Conservation (phyloP, 805 yeast genomes). For the Cephaloascus fragrans region DNA sequence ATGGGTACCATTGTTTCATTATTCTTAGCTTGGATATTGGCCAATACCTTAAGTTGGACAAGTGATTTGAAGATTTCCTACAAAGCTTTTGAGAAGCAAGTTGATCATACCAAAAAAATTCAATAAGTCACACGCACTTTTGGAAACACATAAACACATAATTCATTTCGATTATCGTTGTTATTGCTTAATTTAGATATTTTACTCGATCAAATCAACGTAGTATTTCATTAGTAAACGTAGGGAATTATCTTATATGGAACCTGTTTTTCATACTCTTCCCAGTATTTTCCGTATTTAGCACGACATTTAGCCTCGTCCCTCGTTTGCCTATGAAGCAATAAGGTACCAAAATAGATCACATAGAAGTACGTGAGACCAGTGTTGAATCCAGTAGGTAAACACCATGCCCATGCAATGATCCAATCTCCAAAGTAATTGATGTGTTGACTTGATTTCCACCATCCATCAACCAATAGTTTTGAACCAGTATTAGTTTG, state of each 20-base stretch:
- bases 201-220: conserved; percentile 20
- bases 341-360: conserved; percentile 68
- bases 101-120: conserved; percentile 39
- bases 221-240: too few species aligned
- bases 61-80: conserved; percentile 66
- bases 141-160: too few species aligned
- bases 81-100: conserved; percentile 69
- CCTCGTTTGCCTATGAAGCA: conserved; percentile 81
- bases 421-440: conserved; percentile 96
- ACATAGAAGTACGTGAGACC: conserved; percentile 84
- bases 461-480: conserved; percentile 88
- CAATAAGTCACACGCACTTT: too few species aligned
- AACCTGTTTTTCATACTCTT: conserved; percentile 65
- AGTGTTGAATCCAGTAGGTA: conserved; percentile 76
- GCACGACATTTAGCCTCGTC: conserved; percentile 86
- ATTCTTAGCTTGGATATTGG: conserved; percentile 46
- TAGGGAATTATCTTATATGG: conserved; percentile 90
- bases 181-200: neutral
- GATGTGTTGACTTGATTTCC: conserved; percentile 88
- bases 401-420: conserved; percentile 85
- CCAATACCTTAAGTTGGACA: conserved; percentile 64
- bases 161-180: too few species aligned
- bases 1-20: conserved; percentile 62
- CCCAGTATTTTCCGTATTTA: conserved; percentile 86
- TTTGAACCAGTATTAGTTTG: conserved; percentile 70